Percentiles rank a stretch among this genome's conserved stretches.
Evolutionary conservation across 306 rosid genomes (phyloP).

Genomic region (Psophocarpus tetragonolobus): DNA sequence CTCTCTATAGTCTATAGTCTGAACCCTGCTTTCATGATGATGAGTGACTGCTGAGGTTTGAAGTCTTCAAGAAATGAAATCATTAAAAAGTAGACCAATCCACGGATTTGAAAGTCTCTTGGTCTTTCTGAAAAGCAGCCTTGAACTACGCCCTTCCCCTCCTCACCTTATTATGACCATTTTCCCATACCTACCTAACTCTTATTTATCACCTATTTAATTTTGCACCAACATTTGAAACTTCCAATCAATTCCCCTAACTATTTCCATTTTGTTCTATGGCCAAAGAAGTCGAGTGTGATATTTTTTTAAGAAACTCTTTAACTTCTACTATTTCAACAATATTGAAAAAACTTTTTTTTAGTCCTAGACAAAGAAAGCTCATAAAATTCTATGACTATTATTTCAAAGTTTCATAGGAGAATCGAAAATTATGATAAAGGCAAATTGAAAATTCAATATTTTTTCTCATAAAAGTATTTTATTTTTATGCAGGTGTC

Average conservation of each 20-base stretch:
- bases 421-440: not conserved
- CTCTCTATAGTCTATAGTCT: not conserved
- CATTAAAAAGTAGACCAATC: conserved; percentile 36
- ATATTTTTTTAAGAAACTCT: no score
- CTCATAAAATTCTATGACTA: not conserved
- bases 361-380: no score
- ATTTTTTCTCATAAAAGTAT: no score
- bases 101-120: conserved; percentile 34
- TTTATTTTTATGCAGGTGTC: no score
- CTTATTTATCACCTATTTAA: conserved; percentile 21
- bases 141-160: conserved; percentile 32
- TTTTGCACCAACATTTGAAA: conserved; percentile 22
- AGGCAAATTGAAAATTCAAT: no score
- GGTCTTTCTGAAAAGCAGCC: conserved; percentile 44
- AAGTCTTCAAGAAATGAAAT: conserved; percentile 52
- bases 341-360: no score
- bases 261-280: not conserved
- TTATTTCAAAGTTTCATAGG: not conserved
- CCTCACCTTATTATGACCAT: conserved; percentile 33
- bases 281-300: no score
- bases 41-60: conserved; percentile 31
- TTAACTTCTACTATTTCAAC: no score
- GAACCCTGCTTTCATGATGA: conserved; percentile 20
- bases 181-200: conserved; percentile 39
- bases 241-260: not conserved